These are phyloP conservation scores for Ilex paraguariensis DNA, from an alignment of 305 asterid species.

Conservation along the genomic window DNA sequence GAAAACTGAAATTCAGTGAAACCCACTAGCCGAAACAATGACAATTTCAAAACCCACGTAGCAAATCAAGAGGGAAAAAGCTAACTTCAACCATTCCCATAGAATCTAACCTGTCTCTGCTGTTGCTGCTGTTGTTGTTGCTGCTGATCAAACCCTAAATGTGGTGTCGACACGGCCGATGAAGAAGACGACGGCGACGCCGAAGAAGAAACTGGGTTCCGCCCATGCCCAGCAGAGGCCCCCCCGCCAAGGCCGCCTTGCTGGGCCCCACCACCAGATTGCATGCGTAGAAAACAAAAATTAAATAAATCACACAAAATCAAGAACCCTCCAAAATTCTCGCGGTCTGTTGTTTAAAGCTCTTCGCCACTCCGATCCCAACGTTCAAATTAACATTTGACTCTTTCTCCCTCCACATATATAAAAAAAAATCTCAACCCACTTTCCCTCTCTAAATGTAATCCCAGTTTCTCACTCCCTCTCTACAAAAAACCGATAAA, in stretches of 20 bases:
- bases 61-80: not conserved
- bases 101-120: slow-evolving; percentile 64
- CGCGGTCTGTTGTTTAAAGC: slow-evolving; percentile 22
- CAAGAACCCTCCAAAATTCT: slow-evolving; percentile 12
- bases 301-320: slow-evolving; percentile 14
- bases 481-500: slow-evolving; percentile 19
- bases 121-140: slow-evolving; percentile 47
- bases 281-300: slow-evolving; percentile 45
- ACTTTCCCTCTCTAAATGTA: slow-evolving; percentile 12
- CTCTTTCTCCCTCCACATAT: slow-evolving; percentile 3
- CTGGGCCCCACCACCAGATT: slow-evolving; percentile 87
- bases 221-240: slow-evolving; percentile 60
- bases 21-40: not conserved
- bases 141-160: slow-evolving; percentile 78
- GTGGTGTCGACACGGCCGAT: slow-evolving; percentile 59
- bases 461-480: not conserved
- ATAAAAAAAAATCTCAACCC: slow-evolving; percentile 1
- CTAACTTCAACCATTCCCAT: not conserved
- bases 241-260: slow-evolving; percentile 84
- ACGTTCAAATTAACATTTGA: slow-evolving; percentile 28
- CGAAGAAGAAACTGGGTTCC: slow-evolving; percentile 68
- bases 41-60: not conserved
- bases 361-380: slow-evolving; percentile 28
- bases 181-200: slow-evolving; percentile 91
- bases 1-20: not conserved